A percentile compares a stretch with the other conserved stretches of the same genome.
Conservation (phyloP, 768 basidiomycete genomes). For the Russula olivacea region DNA sequence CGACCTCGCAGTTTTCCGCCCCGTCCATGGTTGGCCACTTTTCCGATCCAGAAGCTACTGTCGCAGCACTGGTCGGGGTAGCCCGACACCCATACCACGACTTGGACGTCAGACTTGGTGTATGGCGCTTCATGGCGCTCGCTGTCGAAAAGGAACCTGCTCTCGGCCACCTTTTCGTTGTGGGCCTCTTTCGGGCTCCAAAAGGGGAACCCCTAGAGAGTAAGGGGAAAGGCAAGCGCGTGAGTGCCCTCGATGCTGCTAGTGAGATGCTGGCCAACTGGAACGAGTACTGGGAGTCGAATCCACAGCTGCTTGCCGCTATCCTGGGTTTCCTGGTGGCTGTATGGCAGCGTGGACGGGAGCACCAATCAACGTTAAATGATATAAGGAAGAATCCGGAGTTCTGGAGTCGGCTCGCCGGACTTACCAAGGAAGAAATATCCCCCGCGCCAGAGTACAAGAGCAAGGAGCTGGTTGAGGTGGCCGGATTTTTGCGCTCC, state of each 20-base stretch:
- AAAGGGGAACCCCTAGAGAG: conserved; percentile 35
- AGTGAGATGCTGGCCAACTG: conserved; percentile 59
- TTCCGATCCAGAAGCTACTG: conserved; percentile 66
- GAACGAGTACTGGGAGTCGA: conserved; percentile 70
- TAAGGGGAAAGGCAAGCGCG: conserved; percentile 33
- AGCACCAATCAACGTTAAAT: conserved; percentile 59
- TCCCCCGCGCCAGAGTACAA: conserved; percentile 69
- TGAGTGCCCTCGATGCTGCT: conserved; percentile 64
- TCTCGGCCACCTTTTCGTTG: conserved; percentile 69
- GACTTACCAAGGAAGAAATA: conserved; percentile 60
- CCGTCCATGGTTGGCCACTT: conserved; percentile 76
- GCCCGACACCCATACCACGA: conserved; percentile 79
- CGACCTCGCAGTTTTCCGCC: conserved; percentile 51
- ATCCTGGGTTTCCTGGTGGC: conserved; percentile 70
- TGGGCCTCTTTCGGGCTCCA: conserved; percentile 59
- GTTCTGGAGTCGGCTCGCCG: conserved; percentile 69
- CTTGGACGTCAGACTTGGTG: conserved; percentile 57
- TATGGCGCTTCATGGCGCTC: conserved; percentile 80
- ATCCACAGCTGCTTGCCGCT: conserved; percentile 69
- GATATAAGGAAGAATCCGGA: conserved; percentile 47
- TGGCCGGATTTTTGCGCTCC: conserved; percentile 49
- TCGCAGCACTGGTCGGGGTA: conserved; percentile 61
- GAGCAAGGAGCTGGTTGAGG: conserved; percentile 41
- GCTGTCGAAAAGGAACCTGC: conserved; percentile 86
- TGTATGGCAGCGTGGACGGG: conserved; percentile 74